Percentiles rank a stretch among this genome's conserved stretches.
phyloP scores from a whole-genome alignment of 257 asterid genomes.

The Primulina huaijiensis region DNA sequence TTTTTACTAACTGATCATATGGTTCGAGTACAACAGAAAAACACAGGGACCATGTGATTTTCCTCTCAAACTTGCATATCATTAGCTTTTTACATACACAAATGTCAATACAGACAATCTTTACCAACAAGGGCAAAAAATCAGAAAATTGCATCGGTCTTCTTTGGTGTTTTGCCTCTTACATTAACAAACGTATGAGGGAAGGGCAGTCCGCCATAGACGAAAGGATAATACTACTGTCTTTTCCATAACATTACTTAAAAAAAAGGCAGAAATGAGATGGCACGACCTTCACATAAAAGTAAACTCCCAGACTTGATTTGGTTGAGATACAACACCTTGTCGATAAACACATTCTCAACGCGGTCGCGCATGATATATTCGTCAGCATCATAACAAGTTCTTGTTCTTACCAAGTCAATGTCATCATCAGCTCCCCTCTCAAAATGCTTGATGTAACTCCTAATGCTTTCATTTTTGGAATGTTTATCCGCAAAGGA shows the following conservation, averaged over 20 bases:
- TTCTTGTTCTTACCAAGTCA: constrained; percentile 23
- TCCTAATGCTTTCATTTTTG: constrained; percentile 41
- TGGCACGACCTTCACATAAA: constrained; percentile 51
- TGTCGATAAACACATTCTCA: constrained; percentile 49
- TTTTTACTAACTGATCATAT: too few relatives aligned
- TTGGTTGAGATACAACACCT: constrained; percentile 45
- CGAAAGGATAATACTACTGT: neutral
- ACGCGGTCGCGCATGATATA: constrained; percentile 31
- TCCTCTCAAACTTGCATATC: too few relatives aligned
- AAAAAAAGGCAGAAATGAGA: constrained; percentile 46
- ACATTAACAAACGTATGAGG: too few relatives aligned
- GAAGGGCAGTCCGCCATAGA: neutral
- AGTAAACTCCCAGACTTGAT: constrained; percentile 62
- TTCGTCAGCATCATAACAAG: constrained; percentile 48
- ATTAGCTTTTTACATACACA: neutral
- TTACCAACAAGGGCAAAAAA: too few relatives aligned
- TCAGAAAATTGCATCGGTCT: neutral
- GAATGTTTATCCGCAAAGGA: constrained; percentile 40
- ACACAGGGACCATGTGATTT: too few relatives aligned
- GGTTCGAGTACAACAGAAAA: too few relatives aligned
- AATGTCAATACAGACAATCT: neutral
- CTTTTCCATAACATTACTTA: constrained; percentile 27
- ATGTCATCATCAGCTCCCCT: constrained; percentile 30
- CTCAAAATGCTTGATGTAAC: constrained; percentile 57
- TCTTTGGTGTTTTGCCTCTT: neutral